A percentile compares a stretch with the other conserved stretches of the same genome.
These are phyloP conservation scores for Venturia asperata DNA, from an alignment of 2,329 filamentous ascomycete genomes.

Conservation along the genomic window DNA sequence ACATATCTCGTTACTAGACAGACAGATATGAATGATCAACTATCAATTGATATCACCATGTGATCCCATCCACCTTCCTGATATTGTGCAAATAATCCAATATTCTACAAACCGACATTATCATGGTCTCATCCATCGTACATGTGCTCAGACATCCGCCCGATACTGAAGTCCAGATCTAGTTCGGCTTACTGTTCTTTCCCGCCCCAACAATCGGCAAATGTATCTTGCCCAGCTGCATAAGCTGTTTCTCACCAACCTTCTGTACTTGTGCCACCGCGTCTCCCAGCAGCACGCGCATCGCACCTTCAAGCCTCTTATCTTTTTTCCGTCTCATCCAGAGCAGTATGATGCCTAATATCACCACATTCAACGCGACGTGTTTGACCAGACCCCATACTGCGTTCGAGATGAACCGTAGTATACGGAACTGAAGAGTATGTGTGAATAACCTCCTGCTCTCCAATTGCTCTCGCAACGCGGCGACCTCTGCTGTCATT, in stretches of 20 bases:
- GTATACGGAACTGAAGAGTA: slow-evolving; percentile 43
- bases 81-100: not conserved
- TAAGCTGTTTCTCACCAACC: slow-evolving; percentile 23
- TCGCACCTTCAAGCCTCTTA: slow-evolving; percentile 63
- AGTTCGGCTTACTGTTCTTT: slow-evolving; percentile 5
- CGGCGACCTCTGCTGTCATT: slow-evolving; percentile 87
- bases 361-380: slow-evolving; percentile 60
- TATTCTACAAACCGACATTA: not conserved
- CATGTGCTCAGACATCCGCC: not conserved
- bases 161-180: not conserved
- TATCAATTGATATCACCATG: no score
- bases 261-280: slow-evolving; percentile 34
- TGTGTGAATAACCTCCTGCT: slow-evolving; percentile 64
- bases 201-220: not conserved
- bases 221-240: slow-evolving; percentile 14
- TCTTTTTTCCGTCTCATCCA: slow-evolving; percentile 70
- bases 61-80: no score
- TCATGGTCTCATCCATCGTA: not conserved
- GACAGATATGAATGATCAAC: no score
- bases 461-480: slow-evolving; percentile 83
- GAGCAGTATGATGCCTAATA: slow-evolving; percentile 58
- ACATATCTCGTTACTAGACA: no score
- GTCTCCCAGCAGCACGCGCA: slow-evolving; percentile 55
- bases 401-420: slow-evolving; percentile 6
- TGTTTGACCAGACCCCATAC: slow-evolving; percentile 66